Evolutionary conservation across 306 rosid species (phyloP), one percentile per base, ranked within the genome.

Genomic region (Quercus parvula): DNA sequence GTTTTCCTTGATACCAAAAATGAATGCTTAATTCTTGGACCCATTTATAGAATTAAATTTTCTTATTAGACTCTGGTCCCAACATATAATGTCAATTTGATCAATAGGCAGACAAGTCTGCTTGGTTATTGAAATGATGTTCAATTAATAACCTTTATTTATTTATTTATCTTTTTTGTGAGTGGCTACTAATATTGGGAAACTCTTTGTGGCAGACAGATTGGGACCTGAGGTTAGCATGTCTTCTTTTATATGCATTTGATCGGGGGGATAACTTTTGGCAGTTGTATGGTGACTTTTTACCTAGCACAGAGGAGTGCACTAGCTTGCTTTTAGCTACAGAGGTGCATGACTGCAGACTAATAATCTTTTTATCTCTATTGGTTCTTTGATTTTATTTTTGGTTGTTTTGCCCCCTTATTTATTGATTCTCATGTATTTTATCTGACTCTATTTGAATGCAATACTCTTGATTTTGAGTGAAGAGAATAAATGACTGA

Each of bases 191-290:
- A 75, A 77, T 70, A 75, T 76, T 70, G 86, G 76, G 51, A 38
- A 33, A 86, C 81, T 81, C 77, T 81, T 84, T 86, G 85, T 92
- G 91, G 82, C 99, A 95, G 98, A 91, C 97, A 90, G 99, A 90
- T 84, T 95, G 97, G 98, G 97, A 95, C 87, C 81, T 95, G 73
- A 84, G 98, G 87, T 84, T 95, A 75, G 98, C 97, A n/a, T 92
- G 96, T 62, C 99, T 95, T 79, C 97, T 95, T 75, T 79, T 95
- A 79, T 91, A 59, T 71, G 84, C 98, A 54, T 90, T 95, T 75
- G 98, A 95, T 77, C 82, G 83, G 77, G 89, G 90, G 66, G 94
- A 86, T 70, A 95, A 92, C 94, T 92, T 95, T 81, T 95, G 99
- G 98, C 98, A 91, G 90, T 81, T 89, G 79, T 92, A 91, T 62